Base-by-base conservation (phyloP, 768 basidiomycete genomes). In the Asterophora parasitica region DNA sequence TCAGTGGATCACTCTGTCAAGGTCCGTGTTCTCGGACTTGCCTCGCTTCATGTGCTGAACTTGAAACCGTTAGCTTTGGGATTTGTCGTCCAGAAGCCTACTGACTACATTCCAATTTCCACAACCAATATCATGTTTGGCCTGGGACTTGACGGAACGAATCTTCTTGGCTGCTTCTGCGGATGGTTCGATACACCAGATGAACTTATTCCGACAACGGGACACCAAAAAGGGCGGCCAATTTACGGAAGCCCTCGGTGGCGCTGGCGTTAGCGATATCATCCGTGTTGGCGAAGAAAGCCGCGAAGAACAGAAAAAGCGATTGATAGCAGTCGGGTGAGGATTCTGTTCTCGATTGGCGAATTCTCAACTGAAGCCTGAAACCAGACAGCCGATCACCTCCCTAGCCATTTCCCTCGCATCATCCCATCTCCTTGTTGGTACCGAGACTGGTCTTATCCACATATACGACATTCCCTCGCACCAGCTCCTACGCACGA, bases 1-100 rank as follows among this genome's bases (percentile, higher is more conserved):
- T 90, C 90, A 0, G 61, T 87, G 40, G 96, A 98, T 63, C 89
- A 92, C 52, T 88, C 90, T 20, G 89, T 92, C 62, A 98, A 98
- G 75, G 92, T 91, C 53, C 47, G 66, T 48, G 13, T 27, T 4
- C 44, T 36, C 43, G 26, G 44, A 32, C 26, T 30, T 23, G 37
- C 26, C 28, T 42, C 13, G 27, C 44, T 27, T 42, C 9, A 54
- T 51, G 34, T 45, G 40, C 46, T 46, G 52, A 42, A 36, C 47
- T 41, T 49, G 31, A 36, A 50, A 23, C 33, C 32, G 16, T 10
- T 58, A 90, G 91, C 64, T 92, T 27, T 92, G 91, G 90, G 88
- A 91, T 65, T 66, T 88, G 15, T 71, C 85, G 11, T 81, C 89
- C 0, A 77, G 77, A 42, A 73, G 83, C 10, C 74, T 97, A 12